These are phyloP conservation scores for Astraeus odoratus DNA, from an alignment of 768 basidiomycete species.

Conservation along the genomic window DNA sequence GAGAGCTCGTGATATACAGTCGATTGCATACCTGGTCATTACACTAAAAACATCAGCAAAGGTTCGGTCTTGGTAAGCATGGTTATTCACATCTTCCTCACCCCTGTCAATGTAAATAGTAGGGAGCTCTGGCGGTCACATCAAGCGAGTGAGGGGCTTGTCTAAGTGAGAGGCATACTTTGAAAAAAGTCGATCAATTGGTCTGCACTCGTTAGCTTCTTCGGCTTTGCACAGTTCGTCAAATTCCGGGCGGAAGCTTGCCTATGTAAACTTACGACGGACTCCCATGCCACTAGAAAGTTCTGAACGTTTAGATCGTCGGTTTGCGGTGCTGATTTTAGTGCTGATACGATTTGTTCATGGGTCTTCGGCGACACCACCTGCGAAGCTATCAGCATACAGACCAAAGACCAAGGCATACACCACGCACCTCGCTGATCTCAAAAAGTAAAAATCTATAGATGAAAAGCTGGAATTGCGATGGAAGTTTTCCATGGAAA, in stretches of 20 bases:
- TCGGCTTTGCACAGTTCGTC: conserved; percentile 31
- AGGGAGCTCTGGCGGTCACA: conserved; percentile 38
- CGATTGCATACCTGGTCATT: conserved; percentile 18
- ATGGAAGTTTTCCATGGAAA: conserved; percentile 45
- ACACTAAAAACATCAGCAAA: conserved; percentile 16
- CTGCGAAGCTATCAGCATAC: conserved; percentile 29
- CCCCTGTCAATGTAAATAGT: conserved; percentile 53
- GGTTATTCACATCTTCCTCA: conserved; percentile 43
- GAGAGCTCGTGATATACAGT: conserved; percentile 5
- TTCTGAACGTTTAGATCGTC: conserved; percentile 36
- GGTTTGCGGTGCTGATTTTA: conserved; percentile 39
- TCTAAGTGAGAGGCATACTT: conserved; percentile 15
- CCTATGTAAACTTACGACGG: conserved; percentile 24
- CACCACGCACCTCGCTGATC: conserved; percentile 50
- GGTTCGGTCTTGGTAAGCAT: neutral
- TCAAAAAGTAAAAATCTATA: conserved; percentile 65
- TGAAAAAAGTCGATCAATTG: conserved; percentile 58
- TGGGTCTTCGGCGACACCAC: conserved; percentile 57
- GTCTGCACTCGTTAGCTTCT: conserved; percentile 46
- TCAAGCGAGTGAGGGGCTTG: conserved; percentile 1
- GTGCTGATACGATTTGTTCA: conserved; percentile 38
- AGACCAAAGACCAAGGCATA: neutral
- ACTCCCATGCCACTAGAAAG: conserved; percentile 41
- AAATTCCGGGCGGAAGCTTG: conserved; percentile 8
- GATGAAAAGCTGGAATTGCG: conserved; percentile 53